A percentile compares a stretch with the other conserved stretches of the same genome.
Evolutionary conservation across 495 filamentous ascomycete species (phyloP).

Genomic region (Trichocladium uniseriatum): DNA sequence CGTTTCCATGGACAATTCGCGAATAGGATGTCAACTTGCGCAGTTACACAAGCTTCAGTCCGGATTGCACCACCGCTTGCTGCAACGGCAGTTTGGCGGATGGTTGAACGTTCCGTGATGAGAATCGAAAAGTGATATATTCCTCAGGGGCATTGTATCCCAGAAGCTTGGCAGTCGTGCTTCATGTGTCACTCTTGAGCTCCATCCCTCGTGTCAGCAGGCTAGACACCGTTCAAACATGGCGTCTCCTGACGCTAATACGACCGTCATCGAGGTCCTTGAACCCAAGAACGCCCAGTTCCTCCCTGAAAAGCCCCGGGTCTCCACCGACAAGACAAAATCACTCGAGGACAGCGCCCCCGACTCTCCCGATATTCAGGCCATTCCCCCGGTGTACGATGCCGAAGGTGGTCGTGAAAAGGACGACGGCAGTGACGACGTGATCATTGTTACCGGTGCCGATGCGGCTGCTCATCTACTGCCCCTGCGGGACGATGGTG

Average conservation of each 20-base stretch:
- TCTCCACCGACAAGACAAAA: background rate
- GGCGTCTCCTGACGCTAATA: background rate
- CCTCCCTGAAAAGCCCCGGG: background rate
- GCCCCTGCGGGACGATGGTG: constrained; percentile 38
- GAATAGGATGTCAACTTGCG: no score
- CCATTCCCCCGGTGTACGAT: background rate
- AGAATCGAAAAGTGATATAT: no score
- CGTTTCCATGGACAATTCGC: no score
- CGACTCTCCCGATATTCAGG: background rate
- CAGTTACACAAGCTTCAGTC: no score
- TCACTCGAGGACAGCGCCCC: background rate
- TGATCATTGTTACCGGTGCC: constrained; percentile 20
- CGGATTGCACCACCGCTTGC: no score
- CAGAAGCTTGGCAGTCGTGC: no score
- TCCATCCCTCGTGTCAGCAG: no score
- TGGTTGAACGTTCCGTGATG: no score
- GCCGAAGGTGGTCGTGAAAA: background rate
- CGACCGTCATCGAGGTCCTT: background rate
- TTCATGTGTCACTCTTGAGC: no score
- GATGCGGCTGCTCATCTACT: constrained; percentile 25
- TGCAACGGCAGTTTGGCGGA: no score
- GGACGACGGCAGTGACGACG: constrained; percentile 25
- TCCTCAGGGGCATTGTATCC: no score
- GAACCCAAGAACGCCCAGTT: background rate
- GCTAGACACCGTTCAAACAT: no score